These are phyloP conservation scores for Filobasidium uniguttulatum DNA, from an alignment of 1,284 basidiomycete genomes.

Conservation along the genomic window DNA sequence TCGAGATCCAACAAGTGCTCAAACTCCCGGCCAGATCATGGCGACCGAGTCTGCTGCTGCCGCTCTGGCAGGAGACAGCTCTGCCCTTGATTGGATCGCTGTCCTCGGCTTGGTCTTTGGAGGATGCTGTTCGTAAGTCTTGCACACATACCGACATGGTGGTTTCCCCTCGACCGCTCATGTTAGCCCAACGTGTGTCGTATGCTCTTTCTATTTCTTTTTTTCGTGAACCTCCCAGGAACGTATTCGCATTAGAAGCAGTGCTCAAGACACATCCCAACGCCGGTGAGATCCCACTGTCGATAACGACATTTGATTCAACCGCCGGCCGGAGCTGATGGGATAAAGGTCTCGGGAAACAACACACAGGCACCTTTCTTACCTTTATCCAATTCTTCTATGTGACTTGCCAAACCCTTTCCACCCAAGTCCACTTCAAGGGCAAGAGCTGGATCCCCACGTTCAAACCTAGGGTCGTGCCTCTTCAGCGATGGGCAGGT, in stretches of 20 bases:
- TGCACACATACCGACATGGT: constrained; percentile 26
- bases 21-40: background rate
- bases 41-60: background rate
- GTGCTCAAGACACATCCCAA: constrained; percentile 54
- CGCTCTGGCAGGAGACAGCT: background rate
- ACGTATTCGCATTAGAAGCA: constrained; percentile 39
- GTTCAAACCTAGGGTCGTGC: constrained; percentile 52
- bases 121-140: constrained; percentile 61
- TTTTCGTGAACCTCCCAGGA: constrained; percentile 23
- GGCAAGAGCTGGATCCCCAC: constrained; percentile 29
- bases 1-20: background rate
- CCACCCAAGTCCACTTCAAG: constrained; percentile 21
- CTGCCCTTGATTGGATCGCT: constrained; percentile 45
- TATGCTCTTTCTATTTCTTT: constrained; percentile 20
- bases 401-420: constrained; percentile 46
- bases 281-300: constrained; percentile 43
- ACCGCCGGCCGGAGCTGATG: constrained; percentile 45
- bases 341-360: constrained; percentile 36
- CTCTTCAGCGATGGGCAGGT: constrained; percentile 57
- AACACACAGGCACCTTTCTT: constrained; percentile 54
- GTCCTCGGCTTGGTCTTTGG: constrained; percentile 59
- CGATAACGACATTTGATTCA: background rate
- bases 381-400: constrained; percentile 71
- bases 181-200: background rate
- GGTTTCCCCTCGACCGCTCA: constrained; percentile 28